A percentile compares a stretch with the other conserved stretches of the same genome.
Evolutionary conservation across 192 early-diverging fungal genomes (phyloP).

Genomic region (Entrophospora sp.): DNA sequence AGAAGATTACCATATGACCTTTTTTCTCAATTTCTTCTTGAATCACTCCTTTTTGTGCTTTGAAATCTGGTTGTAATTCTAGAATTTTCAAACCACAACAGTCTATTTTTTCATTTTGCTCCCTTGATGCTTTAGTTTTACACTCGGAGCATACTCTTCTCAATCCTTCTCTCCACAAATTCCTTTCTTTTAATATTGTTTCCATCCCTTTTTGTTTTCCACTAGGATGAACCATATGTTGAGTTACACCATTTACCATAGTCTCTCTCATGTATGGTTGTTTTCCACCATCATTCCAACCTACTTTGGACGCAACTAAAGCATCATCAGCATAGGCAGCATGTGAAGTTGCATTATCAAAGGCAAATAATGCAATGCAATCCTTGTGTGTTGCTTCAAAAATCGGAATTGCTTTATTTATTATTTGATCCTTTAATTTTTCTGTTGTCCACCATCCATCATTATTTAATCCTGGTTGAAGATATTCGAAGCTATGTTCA

Average conservation of each 20-base stretch:
- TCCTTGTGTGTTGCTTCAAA: background rate
- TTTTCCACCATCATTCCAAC: background rate
- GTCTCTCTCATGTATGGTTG: constrained; percentile 9
- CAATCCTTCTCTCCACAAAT: background rate
- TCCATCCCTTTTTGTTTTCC: background rate
- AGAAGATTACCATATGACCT: constrained; percentile 18
- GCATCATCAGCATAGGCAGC: constrained; percentile 14
- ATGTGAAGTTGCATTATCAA: constrained; percentile 21
- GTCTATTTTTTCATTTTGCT: background rate
- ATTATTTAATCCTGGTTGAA: too few relatives aligned
- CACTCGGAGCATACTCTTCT: background rate
- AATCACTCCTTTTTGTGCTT: constrained; percentile 13
- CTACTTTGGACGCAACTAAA: constrained; percentile 14
- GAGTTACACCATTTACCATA: background rate
- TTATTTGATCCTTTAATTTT: constrained; percentile 15
- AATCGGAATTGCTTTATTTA: constrained; percentile 17
- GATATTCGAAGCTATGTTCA: too few relatives aligned
- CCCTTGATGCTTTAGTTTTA: background rate
- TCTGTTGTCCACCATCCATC: constrained; percentile 3
- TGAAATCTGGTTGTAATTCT: constrained; percentile 23
- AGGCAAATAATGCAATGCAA: constrained; percentile 18
- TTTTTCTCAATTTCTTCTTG: constrained; percentile 2
- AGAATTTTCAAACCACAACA: constrained; percentile 23
- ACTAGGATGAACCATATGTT: background rate
- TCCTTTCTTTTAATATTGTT: background rate